Percentiles rank a stretch among this genome's conserved stretches.
Evolutionary conservation across 1,284 basidiomycete genomes (phyloP).

Genomic region (Microbotryum violaceum): DNA sequence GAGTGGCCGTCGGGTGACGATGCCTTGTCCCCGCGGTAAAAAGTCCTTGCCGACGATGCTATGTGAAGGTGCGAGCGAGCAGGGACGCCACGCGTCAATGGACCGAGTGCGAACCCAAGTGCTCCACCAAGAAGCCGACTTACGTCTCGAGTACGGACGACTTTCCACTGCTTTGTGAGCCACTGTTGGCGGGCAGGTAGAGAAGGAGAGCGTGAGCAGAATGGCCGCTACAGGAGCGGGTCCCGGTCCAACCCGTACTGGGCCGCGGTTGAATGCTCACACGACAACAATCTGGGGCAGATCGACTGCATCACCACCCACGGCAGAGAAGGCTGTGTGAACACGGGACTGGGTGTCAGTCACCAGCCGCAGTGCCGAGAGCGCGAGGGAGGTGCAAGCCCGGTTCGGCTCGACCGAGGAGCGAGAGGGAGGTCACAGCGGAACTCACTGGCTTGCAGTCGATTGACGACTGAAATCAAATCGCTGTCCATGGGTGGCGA

Average conservation of each 20-base stretch:
- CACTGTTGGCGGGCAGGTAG: slow-evolving; percentile 31
- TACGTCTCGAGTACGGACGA: slow-evolving; percentile 50
- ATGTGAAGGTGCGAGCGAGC: slow-evolving; percentile 45
- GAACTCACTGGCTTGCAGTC: slow-evolving; percentile 59
- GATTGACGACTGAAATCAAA: slow-evolving; percentile 91
- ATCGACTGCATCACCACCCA: slow-evolving; percentile 50
- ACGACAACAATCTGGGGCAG: slow-evolving; percentile 46
- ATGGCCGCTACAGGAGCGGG: slow-evolving; percentile 34
- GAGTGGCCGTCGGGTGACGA: slow-evolving; percentile 90
- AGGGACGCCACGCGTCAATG: slow-evolving; percentile 67
- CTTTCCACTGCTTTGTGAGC: slow-evolving; percentile 50
- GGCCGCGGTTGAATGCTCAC: slow-evolving; percentile 17
- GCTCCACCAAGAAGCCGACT: slow-evolving; percentile 1
- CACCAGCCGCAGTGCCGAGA: not conserved
- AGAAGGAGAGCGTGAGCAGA: slow-evolving; percentile 35
- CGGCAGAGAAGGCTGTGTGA: slow-evolving; percentile 45
- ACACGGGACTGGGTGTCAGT: no score
- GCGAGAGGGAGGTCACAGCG: slow-evolving; percentile 26
- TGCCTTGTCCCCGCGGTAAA: slow-evolving; percentile 76
- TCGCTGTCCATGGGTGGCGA: slow-evolving; percentile 67
- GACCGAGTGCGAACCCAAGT: slow-evolving; percentile 41
- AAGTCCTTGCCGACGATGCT: slow-evolving; percentile 95
- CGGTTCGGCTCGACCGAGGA: not conserved
- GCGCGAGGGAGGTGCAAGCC: slow-evolving; percentile 11
- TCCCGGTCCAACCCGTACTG: not conserved